A percentile compares a stretch with the other conserved stretches of the same genome.
These are phyloP conservation scores for Amanita inopinata DNA, from an alignment of 768 basidiomycete genomes.

Conservation along the genomic window DNA sequence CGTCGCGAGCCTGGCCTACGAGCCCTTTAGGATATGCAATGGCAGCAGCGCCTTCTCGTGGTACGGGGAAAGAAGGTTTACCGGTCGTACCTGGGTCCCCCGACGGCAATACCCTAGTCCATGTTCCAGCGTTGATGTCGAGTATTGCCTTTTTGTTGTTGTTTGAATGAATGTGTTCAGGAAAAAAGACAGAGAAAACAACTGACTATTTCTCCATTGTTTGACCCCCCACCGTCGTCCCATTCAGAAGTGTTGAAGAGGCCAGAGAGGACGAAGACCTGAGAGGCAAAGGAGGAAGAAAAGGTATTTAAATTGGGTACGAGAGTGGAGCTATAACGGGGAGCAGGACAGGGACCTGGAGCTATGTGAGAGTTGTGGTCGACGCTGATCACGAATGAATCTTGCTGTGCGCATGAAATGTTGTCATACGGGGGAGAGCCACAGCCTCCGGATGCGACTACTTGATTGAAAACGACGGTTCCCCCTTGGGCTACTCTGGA, in stretches of 20 bases:
- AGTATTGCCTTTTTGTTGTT: slow-evolving; percentile 46
- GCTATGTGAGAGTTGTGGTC: slow-evolving; percentile 23
- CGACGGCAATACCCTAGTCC: slow-evolving; percentile 67
- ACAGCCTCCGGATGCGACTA: slow-evolving; percentile 59
- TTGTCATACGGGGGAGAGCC: slow-evolving; percentile 27
- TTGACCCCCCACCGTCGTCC: slow-evolving; percentile 53
- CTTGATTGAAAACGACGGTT: slow-evolving; percentile 39
- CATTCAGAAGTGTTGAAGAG: slow-evolving; percentile 54
- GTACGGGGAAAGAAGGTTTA: slow-evolving; percentile 43
- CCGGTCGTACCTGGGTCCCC: slow-evolving; percentile 60
- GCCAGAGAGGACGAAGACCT: slow-evolving; percentile 64
- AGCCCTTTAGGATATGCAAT: slow-evolving; percentile 44
- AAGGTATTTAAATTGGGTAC: slow-evolving; percentile 49
- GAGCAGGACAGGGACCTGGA: slow-evolving; percentile 51
- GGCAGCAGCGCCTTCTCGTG: slow-evolving; percentile 63
- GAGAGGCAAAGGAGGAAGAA: slow-evolving; percentile 47
- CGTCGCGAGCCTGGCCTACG: slow-evolving; percentile 40
- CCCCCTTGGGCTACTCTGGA: slow-evolving; percentile 43
- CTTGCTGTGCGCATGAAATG: slow-evolving; percentile 46
- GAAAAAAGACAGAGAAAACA: slow-evolving; percentile 2
- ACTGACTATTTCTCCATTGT: slow-evolving; percentile 67
- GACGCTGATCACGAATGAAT: slow-evolving; percentile 49
- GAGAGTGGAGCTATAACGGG: slow-evolving; percentile 49
- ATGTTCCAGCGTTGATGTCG: slow-evolving; percentile 48
- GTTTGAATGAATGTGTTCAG: slow-evolving; percentile 5